Evolutionary conservation across 768 basidiomycete genomes (phyloP).

Genomic region (Tricholoma flavovirens): DNA sequence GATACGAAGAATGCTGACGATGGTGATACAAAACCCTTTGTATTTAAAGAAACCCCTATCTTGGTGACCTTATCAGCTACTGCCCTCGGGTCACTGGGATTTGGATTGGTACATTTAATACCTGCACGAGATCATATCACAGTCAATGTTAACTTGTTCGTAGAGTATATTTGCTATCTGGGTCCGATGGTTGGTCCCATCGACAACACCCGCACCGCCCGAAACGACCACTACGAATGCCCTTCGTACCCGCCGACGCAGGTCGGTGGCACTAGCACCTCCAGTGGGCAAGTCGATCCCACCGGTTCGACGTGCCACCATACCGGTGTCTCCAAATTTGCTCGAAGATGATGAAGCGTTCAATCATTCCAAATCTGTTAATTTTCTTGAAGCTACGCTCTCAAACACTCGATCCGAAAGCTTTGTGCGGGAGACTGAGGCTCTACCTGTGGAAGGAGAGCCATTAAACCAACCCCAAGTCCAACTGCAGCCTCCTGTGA

Average conservation of each 20-base stretch:
- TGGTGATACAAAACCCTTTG: slow-evolving; percentile 2
- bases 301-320: background rate
- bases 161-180: slow-evolving; percentile 42
- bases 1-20: background rate
- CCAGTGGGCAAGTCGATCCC: background rate
- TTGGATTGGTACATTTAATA: slow-evolving; percentile 31
- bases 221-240: background rate
- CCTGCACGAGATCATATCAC: background rate
- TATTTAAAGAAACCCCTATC: slow-evolving; percentile 9
- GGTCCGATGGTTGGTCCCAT: slow-evolving; percentile 35
- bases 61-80: slow-evolving; percentile 18
- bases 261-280: slow-evolving; percentile 9
- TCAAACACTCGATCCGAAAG: background rate
- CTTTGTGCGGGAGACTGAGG: background rate
- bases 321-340: background rate
- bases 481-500: background rate
- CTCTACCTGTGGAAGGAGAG: background rate
- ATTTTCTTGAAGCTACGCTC: slow-evolving; percentile 8
- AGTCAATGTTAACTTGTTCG: slow-evolving; percentile 3
- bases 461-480: background rate
- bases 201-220: slow-evolving; percentile 3
- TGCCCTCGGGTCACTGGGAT: slow-evolving; percentile 23
- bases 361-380: slow-evolving; percentile 10
- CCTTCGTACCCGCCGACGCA: slow-evolving; percentile 8
- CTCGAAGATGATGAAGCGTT: background rate